Percentiles rank a stretch among this genome's conserved stretches.
Evolutionary conservation across 163 green algal genomes (phyloP).

Genomic region (Scenedesmus sp.): DNA sequence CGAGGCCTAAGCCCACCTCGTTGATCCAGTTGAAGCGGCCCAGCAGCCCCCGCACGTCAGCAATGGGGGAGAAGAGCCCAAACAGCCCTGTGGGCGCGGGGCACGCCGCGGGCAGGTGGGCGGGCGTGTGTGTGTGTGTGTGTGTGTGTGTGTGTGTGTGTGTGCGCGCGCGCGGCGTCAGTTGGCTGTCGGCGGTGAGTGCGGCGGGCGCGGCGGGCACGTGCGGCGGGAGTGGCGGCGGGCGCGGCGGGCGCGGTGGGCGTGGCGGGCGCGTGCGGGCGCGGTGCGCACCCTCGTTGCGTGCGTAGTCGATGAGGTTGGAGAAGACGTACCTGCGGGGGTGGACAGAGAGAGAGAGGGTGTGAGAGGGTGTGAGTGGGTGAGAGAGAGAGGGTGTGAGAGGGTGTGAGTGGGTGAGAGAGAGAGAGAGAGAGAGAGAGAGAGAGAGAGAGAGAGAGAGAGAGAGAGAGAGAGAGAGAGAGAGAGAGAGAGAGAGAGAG

Average conservation of each 20-base stretch:
- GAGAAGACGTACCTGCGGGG: background rate
- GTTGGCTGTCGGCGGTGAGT: too few relatives aligned
- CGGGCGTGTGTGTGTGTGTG: background rate
- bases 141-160: background rate
- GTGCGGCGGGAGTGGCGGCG: too few relatives aligned
- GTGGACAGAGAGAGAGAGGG: background rate
- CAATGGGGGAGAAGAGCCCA: conserved; percentile 10
- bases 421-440: too few relatives aligned
- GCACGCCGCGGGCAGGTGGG: background rate
- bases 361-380: background rate
- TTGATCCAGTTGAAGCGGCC: conserved; percentile 33
- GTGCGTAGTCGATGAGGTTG: background rate
- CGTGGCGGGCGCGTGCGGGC: background rate
- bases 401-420: too few relatives aligned
- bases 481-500: too few relatives aligned
- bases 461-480: too few relatives aligned
- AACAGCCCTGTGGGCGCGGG: conserved; percentile 28
- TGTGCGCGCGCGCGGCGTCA: background rate
- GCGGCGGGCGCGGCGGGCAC: too few relatives aligned
- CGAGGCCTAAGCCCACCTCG: too few relatives aligned
- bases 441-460: too few relatives aligned
- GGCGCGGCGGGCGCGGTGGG: too few relatives aligned
- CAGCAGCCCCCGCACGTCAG: conserved; percentile 28
- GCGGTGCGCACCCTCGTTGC: background rate
- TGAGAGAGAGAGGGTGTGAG: too few relatives aligned